Evolutionary conservation across 805 yeast species (phyloP), one percentile per base, ranked within the genome.

Genomic region (Kuraishia piskuri): DNA sequence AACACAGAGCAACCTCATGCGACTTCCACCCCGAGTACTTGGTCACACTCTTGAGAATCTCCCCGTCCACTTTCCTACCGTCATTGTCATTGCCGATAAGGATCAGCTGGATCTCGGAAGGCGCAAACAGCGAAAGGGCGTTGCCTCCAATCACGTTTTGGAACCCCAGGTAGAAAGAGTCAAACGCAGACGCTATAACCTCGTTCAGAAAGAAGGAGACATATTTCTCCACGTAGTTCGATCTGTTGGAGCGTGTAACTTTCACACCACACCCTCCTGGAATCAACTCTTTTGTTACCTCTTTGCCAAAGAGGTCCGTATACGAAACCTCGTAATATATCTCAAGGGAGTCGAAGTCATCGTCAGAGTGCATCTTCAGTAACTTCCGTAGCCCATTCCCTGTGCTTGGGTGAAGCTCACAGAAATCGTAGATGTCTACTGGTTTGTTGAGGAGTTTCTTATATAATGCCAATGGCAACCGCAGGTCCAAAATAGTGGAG

Each of bases 401-500:
- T 0, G 88, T 74, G 1, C 76, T 77, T 0, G 98, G 98, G 63
- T 78, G 83, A 22, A 91, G 64, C 58, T 83, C 82, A 47, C 68
- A 64, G 57, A 82, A 86, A 64, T 94, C 98, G 2, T 78, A 77
- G 50, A 88, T 68, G 0, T 74, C 75, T 24, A 82, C 69, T 4
- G 78, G 78, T 51, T 77, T 72, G 2, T 74, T 76, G 59, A 89
- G 71, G 45, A 92, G 69, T 56, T 88, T 78, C 68, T 90, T 91
- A 69, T 87, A 94, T 44, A 90, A 67, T 0, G 87, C 87, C 36
- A 72, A 69, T 0, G 98, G 97, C 53, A 92, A 81, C 48, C 78
- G 79, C 53, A 92, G 71, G 64, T 90, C 96, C 49, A 92, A 70
- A 50, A 91, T 90, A 0, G 90, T 86, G 0, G 97, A 87, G 67